A percentile compares a stretch with the other conserved stretches of the same genome.
These are phyloP conservation scores for Thymus quinquecostatus DNA, from an alignment of 257 asterid species.

Conservation along the genomic window DNA sequence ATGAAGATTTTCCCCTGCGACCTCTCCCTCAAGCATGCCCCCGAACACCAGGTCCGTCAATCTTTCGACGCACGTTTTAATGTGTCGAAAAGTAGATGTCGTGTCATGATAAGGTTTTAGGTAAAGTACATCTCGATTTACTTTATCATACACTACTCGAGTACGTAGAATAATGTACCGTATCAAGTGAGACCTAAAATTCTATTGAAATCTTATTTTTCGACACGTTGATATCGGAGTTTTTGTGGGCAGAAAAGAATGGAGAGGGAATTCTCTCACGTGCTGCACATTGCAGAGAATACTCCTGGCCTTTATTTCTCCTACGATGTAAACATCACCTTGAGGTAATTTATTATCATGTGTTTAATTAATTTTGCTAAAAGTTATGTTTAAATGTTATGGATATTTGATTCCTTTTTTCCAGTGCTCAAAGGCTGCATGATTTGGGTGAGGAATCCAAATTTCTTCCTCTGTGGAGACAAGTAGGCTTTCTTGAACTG, in stretches of 20 bases:
- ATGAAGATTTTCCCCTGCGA: slow-evolving; percentile 84
- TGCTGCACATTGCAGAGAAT: slow-evolving; percentile 70
- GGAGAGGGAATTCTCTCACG: slow-evolving; percentile 73
- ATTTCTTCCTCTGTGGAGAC: slow-evolving; percentile 98
- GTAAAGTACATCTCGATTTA: no score
- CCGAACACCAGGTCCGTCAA: slow-evolving; percentile 54
- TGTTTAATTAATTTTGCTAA: no score
- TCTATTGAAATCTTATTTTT: no score
- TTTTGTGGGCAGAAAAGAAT: slow-evolving; percentile 50
- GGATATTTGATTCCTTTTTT: neutral
- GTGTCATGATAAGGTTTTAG: no score
- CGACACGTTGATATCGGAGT: no score
- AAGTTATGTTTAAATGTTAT: no score
- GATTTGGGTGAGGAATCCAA: slow-evolving; percentile 95
- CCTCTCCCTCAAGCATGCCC: slow-evolving; percentile 65
- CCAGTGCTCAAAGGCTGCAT: slow-evolving; percentile 77
- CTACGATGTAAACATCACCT: slow-evolving; percentile 84
- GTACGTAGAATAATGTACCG: no score
- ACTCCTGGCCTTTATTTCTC: slow-evolving; percentile 87
- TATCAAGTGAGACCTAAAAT: no score
- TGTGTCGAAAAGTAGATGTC: no score
- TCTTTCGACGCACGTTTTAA: no score
- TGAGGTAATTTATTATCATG: slow-evolving; percentile 47
- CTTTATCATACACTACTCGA: no score
- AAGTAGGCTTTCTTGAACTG: slow-evolving; percentile 51